phyloP scores from a whole-genome alignment of 2,329 filamentous ascomycete species.

The Mycosphaerella sp. region DNA sequence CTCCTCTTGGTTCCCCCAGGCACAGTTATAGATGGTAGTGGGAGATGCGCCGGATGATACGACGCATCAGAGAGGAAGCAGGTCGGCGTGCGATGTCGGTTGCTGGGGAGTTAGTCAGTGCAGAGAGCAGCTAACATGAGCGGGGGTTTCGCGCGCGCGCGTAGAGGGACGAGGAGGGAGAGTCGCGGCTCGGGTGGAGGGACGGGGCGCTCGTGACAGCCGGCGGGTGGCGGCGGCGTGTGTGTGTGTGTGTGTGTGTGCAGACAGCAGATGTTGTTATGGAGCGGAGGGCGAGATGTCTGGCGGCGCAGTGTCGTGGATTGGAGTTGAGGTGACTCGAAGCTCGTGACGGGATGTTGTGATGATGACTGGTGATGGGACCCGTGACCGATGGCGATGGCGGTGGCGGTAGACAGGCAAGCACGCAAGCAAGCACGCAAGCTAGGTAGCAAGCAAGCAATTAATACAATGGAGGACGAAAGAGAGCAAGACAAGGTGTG shows the following conservation, averaged over 20 bases:
- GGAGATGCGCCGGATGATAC: conserved; percentile 5
- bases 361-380: neutral
- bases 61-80: conserved; percentile 14
- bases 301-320: neutral
- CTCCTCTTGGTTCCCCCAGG: conserved; percentile 11
- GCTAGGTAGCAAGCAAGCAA: neutral
- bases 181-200: neutral
- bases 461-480: neutral
- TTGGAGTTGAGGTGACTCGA: neutral
- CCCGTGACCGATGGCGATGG: neutral
- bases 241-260: neutral
- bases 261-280: neutral
- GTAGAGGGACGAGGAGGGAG: neutral
- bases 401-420: neutral
- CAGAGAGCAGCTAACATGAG: neutral
- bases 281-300: neutral
- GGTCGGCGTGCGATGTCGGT: neutral
- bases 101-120: neutral
- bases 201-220: neutral
- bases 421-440: neutral
- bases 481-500: neutral
- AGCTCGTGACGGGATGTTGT: neutral
- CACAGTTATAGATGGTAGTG: conserved; percentile 15
- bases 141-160: too few relatives aligned
- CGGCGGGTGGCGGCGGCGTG: too few relatives aligned